These are phyloP conservation scores for Epichloe hybrida DNA, from an alignment of 2,329 filamentous ascomycete genomes.

Conservation along the genomic window DNA sequence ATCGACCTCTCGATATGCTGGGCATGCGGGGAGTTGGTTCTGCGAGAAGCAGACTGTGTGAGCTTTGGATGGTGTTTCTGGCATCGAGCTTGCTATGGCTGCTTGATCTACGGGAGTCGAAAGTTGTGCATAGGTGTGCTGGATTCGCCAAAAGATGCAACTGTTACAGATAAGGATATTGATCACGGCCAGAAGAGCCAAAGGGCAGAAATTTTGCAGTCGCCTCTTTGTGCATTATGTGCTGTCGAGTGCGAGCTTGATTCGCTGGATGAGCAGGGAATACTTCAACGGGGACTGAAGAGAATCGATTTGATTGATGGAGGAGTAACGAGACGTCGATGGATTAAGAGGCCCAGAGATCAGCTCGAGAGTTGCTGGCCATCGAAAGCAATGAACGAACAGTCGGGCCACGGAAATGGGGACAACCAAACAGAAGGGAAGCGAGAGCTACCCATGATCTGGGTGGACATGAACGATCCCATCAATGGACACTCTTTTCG, in stretches of 20 bases:
- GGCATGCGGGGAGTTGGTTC: constrained; percentile 43
- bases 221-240: constrained; percentile 38
- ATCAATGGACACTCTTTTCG: constrained; percentile 32
- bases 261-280: constrained; percentile 13
- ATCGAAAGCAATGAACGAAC: not conserved
- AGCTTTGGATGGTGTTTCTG: constrained; percentile 49
- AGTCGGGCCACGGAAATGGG: constrained; percentile 4
- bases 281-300: constrained; percentile 29
- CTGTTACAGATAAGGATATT: constrained; percentile 3
- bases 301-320: constrained; percentile 31
- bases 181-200: constrained; percentile 3
- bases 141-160: constrained; percentile 21
- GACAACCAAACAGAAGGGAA: constrained; percentile 6
- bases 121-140: constrained; percentile 22
- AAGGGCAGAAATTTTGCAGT: constrained; percentile 28
- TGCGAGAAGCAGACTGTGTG: constrained; percentile 39
- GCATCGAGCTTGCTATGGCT: constrained; percentile 43
- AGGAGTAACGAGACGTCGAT: constrained; percentile 31
- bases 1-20: constrained; percentile 42
- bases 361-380: not conserved
- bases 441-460: constrained; percentile 24
- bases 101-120: constrained; percentile 35
- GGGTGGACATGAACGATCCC: constrained; percentile 37
- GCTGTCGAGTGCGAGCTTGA: constrained; percentile 26
- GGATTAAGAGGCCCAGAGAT: constrained; percentile 18